Conservation (phyloP, 306 rosid species). For the Malus asiatica region DNA sequence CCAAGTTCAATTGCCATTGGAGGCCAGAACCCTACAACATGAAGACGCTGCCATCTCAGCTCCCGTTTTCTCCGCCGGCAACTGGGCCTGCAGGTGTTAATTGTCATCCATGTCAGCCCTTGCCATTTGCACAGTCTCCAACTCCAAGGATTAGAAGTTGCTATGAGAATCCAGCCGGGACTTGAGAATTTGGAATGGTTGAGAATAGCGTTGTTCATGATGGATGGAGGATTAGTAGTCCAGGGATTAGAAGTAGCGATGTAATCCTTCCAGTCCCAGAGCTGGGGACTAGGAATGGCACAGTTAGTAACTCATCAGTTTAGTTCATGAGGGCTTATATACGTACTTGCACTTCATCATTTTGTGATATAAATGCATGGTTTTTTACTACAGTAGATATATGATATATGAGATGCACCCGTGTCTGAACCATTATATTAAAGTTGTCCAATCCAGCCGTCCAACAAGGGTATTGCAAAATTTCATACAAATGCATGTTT, state of each 20-base stretch:
- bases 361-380: background rate
- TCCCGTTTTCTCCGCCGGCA: background rate
- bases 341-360: background rate
- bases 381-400: too few species aligned
- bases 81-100: background rate
- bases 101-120: background rate
- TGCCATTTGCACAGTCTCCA: background rate
- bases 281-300: background rate
- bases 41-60: background rate
- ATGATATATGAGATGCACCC: too few species aligned
- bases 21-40: background rate
- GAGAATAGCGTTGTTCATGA: background rate
- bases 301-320: conserved; percentile 1
- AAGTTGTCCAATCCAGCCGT: too few species aligned
- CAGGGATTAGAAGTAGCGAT: background rate
- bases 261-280: background rate
- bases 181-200: background rate
- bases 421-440: too few species aligned
- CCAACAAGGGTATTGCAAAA: too few species aligned
- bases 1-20: background rate
- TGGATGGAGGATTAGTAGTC: background rate
- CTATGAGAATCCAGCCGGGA: conserved; percentile 3
- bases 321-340: background rate
- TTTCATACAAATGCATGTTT: too few species aligned
- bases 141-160: background rate